Evolutionary conservation across 1,139 yeast genomes (phyloP).

Genomic region (Blastobotrys capitulatus): DNA sequence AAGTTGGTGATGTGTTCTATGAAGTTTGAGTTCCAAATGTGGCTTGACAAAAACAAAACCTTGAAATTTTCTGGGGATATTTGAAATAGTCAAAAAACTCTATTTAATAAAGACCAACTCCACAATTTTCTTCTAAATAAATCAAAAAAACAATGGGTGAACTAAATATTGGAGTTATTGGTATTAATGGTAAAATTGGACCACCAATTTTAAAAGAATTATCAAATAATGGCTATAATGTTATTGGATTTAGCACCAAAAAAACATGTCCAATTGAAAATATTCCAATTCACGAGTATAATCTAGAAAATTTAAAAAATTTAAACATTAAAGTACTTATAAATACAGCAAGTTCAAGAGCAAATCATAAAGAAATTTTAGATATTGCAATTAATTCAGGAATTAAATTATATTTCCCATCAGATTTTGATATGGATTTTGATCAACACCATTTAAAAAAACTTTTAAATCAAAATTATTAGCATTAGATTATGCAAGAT

Average conservation of each 20-base stretch:
- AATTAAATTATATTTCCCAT: constrained; percentile 53
- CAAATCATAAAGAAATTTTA: constrained; percentile 23
- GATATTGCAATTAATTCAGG: constrained; percentile 39
- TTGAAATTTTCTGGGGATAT: too few relatives aligned
- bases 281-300: neutral
- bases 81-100: too few relatives aligned
- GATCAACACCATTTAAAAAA: constrained; percentile 12
- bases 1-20: too few relatives aligned
- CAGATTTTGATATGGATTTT: constrained; percentile 54
- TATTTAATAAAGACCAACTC: too few relatives aligned
- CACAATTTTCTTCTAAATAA: too few relatives aligned
- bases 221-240: constrained; percentile 41
- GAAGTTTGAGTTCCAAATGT: too few relatives aligned
- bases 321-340: constrained; percentile 45
- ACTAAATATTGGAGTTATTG: constrained; percentile 42
- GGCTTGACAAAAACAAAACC: too few relatives aligned
- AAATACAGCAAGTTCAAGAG: constrained; percentile 32
- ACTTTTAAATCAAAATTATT: constrained; percentile 2
- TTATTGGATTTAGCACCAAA: constrained; percentile 39
- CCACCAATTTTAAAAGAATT: constrained; percentile 44
- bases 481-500: constrained; percentile 6
- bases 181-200: constrained; percentile 51
- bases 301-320: constrained; percentile 12
- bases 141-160: too few relatives aligned
- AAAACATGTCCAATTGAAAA: neutral